Evolutionary conservation across 352 stramenopile genomes (phyloP).

Genomic region (Pythium oligandrum): DNA sequence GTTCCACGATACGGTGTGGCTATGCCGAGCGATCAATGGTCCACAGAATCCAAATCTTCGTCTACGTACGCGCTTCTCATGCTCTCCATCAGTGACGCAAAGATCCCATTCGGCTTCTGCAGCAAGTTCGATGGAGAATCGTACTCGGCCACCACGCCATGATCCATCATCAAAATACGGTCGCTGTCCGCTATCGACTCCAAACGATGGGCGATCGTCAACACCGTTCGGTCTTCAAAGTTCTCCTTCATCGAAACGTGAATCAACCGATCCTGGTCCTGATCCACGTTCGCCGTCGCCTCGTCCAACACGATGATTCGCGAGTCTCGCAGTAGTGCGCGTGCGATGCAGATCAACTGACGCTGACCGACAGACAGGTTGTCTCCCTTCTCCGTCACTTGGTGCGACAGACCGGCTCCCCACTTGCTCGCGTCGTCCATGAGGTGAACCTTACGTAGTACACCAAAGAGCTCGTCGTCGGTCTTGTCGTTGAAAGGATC

Average conservation of each 20-base stretch:
- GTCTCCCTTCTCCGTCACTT: constrained; percentile 82
- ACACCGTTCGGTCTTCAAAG: constrained; percentile 80
- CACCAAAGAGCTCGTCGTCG: constrained; percentile 30
- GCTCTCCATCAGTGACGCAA: constrained; percentile 19
- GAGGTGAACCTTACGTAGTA: constrained; percentile 19
- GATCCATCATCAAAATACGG: constrained; percentile 89
- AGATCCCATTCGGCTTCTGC: constrained; percentile 19
- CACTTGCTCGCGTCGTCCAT: constrained; percentile 5
- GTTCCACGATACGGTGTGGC: too few relatives aligned
- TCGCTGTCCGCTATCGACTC: constrained; percentile 95
- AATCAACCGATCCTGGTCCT: constrained; percentile 76
- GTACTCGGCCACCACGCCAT: constrained; percentile 76
- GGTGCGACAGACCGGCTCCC: constrained; percentile 59
- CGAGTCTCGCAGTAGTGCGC: constrained; percentile 80
- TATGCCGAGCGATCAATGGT: too few relatives aligned
- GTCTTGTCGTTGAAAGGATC: constrained; percentile 75
- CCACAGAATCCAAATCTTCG: too few relatives aligned
- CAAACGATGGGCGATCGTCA: constrained; percentile 93
- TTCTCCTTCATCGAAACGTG: constrained; percentile 47
- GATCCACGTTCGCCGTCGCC: constrained; percentile 86
- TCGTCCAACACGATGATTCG: constrained; percentile 90
- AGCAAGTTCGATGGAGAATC: constrained; percentile 64
- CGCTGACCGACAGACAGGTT: constrained; percentile 94
- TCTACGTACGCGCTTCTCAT: not conserved
- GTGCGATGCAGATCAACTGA: constrained; percentile 92